Evolutionary conservation across 1,284 basidiomycete genomes (phyloP).

Genomic region (Pyrrhoderma noxium): DNA sequence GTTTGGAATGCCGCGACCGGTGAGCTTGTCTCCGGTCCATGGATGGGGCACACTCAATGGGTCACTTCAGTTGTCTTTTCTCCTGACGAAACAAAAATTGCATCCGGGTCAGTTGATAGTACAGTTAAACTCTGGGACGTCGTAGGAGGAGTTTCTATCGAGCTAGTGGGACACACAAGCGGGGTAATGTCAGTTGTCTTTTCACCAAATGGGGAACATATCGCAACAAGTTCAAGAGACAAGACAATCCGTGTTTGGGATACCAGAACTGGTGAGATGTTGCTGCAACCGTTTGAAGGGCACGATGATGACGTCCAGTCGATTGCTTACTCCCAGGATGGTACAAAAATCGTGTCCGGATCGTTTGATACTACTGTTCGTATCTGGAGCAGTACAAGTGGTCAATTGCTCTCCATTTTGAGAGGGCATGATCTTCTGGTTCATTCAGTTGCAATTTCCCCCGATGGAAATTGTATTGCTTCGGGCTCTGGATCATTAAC

Average conservation of each 20-base stretch:
- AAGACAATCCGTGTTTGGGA: conserved; percentile 2
- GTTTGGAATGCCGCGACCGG: conserved; percentile 1
- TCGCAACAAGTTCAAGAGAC: not conserved
- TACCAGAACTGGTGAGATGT: not conserved
- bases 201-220: not conserved
- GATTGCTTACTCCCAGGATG: conserved; percentile 3
- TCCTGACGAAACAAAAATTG: not conserved
- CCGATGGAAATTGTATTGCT: not conserved
- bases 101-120: not conserved
- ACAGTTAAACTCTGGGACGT: not conserved
- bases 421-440: not conserved
- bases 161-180: not conserved
- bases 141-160: not conserved
- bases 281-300: not conserved
- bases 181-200: not conserved
- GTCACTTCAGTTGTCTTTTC: conserved; percentile 1
- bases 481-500: too few relatives aligned
- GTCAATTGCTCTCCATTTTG: not conserved
- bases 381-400: not conserved
- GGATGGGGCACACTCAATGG: not conserved
- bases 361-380: conserved; percentile 3
- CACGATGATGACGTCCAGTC: not conserved
- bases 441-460: not conserved
- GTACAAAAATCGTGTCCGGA: not conserved
- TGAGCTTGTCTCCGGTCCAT: not conserved